Evolutionary conservation across 208 protist species (phyloP).

Genomic region (Leishmania major): DNA sequence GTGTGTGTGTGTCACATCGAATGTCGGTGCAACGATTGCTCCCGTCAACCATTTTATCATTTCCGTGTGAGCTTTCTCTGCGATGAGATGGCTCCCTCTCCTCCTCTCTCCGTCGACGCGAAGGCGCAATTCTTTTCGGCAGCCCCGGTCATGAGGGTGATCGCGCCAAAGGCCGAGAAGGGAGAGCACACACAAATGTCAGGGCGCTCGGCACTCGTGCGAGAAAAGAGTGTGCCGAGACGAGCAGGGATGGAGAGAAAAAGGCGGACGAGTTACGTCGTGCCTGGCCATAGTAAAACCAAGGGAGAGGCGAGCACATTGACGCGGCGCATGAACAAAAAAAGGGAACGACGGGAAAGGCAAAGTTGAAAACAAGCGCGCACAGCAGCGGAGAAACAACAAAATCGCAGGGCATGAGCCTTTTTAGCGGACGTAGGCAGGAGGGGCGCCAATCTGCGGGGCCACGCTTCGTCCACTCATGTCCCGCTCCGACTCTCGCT

Average conservation of each 20-base stretch:
- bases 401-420: background rate
- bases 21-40: too few relatives aligned
- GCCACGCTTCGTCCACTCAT: constrained; percentile 51
- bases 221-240: background rate
- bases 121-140: background rate
- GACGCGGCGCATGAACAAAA: background rate
- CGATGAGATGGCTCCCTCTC: background rate
- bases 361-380: background rate
- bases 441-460: constrained; percentile 71
- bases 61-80: background rate
- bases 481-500: constrained; percentile 20
- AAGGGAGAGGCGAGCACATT: background rate
- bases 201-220: background rate
- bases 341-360: background rate
- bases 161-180: background rate
- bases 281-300: background rate
- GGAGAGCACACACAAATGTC: background rate
- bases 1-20: too few relatives aligned
- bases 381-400: background rate
- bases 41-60: background rate
- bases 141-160: background rate
- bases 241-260: background rate
- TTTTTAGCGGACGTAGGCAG: constrained; percentile 72
- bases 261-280: background rate
- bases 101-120: background rate